Evolutionary conservation across 208 protist genomes (phyloP), one percentile per base, ranked within the genome.

Genomic region (Leishmania guyanensis): DNA sequence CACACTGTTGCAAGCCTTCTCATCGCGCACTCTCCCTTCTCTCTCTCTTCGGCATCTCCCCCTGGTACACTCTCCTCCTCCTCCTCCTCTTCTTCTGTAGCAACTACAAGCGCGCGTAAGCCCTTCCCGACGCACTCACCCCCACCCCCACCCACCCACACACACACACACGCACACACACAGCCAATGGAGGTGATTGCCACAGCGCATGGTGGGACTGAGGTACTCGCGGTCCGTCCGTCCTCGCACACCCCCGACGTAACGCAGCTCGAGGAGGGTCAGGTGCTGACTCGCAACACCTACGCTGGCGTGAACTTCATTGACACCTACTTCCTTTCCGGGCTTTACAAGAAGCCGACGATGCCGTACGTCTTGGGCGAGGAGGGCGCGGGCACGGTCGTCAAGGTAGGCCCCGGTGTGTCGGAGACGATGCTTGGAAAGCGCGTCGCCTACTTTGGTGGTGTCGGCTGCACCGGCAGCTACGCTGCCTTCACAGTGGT

Each of bases 271-370:
- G 6, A 70, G 36, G 54, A 72, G 10, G 84, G 60, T 50, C 78
- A 93, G 54, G 89, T 93, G n/a, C 81, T 94, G 26, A 89, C 53
- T 22, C 62, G 73, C 36, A 94, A 92, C 83, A 65, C 62, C 1
- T 94, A 92, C 83, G 87, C 91, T 6, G 95, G 95, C 33, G 86
- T 98, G 46, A 98, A 98, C 88, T 98, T 98, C 82, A 98, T 98
- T 75, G 97, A 98, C 84, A 96, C 93, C 3, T 98, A 98, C 88
- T 96, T 89, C 81, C 90, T 96, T 60, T 79, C 39, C 5, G 94
- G 97, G 0, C 85, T 98, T 12, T 97, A 96, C 86, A 87, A 87
- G 84, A 94, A 93, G 75, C 79, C 86, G 5, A 76, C 78, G 33
- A 58, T 97, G 46, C 97, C 96, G 2, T 97, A 91, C 75, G 85